Conservation (phyloP, 2,329 filamentous ascomycete species). For the Didymella exigua region DNA sequence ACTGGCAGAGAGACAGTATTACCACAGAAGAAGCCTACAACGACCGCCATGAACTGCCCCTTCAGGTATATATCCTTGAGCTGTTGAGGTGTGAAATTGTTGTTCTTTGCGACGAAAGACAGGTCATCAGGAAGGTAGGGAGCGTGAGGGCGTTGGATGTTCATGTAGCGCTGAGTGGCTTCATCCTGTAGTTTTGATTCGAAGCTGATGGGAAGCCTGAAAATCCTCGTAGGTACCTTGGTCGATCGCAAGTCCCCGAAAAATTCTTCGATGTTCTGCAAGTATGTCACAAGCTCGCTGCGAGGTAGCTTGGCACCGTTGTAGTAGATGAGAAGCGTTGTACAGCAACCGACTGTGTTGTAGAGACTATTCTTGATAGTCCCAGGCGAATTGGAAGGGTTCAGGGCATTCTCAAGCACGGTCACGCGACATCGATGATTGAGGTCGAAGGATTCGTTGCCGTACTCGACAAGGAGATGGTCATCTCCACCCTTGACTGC, state of each 20-base stretch:
- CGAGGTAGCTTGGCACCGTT: conserved; percentile 48
- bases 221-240: conserved; percentile 51
- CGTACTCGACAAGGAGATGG: conserved; percentile 64
- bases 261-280: conserved; percentile 49
- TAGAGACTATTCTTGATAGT: conserved; percentile 51
- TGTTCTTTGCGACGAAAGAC: conserved; percentile 62
- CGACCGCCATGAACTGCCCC: conserved; percentile 58
- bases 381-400: conserved; percentile 47
- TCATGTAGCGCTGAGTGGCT: conserved; percentile 65
- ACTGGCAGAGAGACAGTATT: conserved; percentile 60
- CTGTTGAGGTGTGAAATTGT: conserved; percentile 57
- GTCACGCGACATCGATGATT: conserved; percentile 63
- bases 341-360: conserved; percentile 60
- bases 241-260: conserved; percentile 50
- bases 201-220: conserved; percentile 53
- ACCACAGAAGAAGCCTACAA: conserved; percentile 62
- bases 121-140: conserved; percentile 68
- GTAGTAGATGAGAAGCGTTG: conserved; percentile 52
- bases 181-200: conserved; percentile 53
- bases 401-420: conserved; percentile 57
- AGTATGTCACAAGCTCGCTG: conserved; percentile 44
- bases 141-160: conserved; percentile 65
- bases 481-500: conserved; percentile 46
- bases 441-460: conserved; percentile 61
- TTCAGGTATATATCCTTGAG: conserved; percentile 59